Percentiles rank a stretch among this genome's conserved stretches.
phyloP scores from a whole-genome alignment of 2,329 filamentous ascomycete genomes.

The Cladosporium sp. region DNA sequence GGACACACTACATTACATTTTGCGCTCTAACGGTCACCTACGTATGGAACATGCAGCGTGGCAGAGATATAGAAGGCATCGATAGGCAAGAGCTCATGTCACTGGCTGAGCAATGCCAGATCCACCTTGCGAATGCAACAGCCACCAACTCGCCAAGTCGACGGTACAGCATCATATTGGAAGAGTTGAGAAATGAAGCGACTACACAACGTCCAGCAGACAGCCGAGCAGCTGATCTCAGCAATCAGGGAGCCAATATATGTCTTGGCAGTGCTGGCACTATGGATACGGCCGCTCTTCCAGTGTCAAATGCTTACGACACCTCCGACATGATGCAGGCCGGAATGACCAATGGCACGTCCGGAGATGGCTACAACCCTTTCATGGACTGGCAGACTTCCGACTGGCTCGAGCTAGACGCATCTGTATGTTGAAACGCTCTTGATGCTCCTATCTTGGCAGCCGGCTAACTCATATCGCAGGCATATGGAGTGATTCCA shows the following conservation, averaged over 20 bases:
- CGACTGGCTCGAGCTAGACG: constrained; percentile 41
- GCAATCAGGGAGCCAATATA: background rate
- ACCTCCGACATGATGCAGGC: background rate
- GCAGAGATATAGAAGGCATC: constrained; percentile 6
- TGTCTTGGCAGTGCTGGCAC: background rate
- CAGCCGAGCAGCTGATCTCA: background rate
- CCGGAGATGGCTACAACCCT: constrained; percentile 24
- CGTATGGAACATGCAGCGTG: constrained; percentile 50
- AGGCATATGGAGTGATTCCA: constrained; percentile 17
- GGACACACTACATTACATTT: constrained; percentile 54
- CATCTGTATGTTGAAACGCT: constrained; percentile 30
- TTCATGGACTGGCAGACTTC: constrained; percentile 39
- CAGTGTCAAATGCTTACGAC: background rate
- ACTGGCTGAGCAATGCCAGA: constrained; percentile 49
- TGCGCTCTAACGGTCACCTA: constrained; percentile 53
- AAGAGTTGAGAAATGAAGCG: constrained; percentile 48
- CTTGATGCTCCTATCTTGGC: background rate
- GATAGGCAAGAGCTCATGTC: constrained; percentile 38
- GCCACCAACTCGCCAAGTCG: constrained; percentile 51
- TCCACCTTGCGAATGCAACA: constrained; percentile 50
- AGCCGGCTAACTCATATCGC: background rate
- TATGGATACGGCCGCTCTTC: background rate
- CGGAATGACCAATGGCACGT: constrained; percentile 22
- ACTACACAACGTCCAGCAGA: background rate
- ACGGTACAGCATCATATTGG: constrained; percentile 52